A percentile compares a stretch with the other conserved stretches of the same genome.
Conservation (phyloP, 2,329 filamentous ascomycete genomes). For the Penicillium sp. region DNA sequence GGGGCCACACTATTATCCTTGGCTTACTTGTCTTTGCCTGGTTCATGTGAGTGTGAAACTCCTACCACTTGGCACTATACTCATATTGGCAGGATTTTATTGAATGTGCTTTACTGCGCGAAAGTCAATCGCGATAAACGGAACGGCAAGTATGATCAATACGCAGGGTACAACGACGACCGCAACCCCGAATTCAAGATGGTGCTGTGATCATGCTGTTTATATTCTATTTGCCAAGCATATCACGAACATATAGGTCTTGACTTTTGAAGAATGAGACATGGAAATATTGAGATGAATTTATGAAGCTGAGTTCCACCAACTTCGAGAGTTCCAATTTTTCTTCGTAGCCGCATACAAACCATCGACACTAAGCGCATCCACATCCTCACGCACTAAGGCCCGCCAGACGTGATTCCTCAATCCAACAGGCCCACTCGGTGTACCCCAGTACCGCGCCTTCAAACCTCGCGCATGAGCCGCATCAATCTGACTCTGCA, state of each 20-base stretch:
- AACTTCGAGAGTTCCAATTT: constrained; percentile 36
- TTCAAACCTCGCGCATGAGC: constrained; percentile 57
- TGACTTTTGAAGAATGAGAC: no score
- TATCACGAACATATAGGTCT: no score
- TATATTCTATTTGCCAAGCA: no score
- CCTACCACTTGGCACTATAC: neutral
- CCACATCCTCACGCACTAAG: constrained; percentile 52
- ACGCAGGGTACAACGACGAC: constrained; percentile 61
- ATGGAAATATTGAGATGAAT: no score
- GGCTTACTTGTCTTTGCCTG: constrained; percentile 62
- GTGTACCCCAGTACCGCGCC: constrained; percentile 62
- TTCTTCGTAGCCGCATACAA: constrained; percentile 48
- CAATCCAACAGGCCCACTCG: constrained; percentile 51
- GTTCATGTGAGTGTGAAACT: constrained; percentile 58
- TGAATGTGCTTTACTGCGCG: constrained; percentile 62
- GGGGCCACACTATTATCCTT: constrained; percentile 63
- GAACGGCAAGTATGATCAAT: constrained; percentile 60
- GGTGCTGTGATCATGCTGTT: constrained; percentile 49
- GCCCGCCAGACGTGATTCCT: constrained; percentile 60
- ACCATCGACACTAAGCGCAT: constrained; percentile 65
- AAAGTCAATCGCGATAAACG: constrained; percentile 66
- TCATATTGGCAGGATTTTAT: constrained; percentile 49
- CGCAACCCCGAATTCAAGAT: constrained; percentile 63
- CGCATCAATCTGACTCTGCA: constrained; percentile 49
- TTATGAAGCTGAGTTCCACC: no score